Evolutionary conservation across 1,284 basidiomycete species (phyloP).

Genomic region (Fistulina hepatica): DNA sequence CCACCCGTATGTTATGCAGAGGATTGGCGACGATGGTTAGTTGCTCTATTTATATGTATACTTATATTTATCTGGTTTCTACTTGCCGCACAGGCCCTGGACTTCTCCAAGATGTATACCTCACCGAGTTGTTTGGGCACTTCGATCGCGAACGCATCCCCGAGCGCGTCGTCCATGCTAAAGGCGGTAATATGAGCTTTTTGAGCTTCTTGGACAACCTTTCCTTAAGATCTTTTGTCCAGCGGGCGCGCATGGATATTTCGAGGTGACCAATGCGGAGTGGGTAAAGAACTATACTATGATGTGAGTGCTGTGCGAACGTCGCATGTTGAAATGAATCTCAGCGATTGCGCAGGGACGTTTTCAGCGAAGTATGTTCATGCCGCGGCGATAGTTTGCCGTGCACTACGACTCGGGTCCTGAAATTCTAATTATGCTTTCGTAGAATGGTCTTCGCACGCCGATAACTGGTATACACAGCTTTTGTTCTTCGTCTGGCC

Average conservation of each 20-base stretch:
- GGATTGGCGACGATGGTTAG: constrained; percentile 6
- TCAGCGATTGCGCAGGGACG: constrained; percentile 5
- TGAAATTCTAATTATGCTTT: constrained; percentile 27
- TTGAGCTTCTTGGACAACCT: background rate
- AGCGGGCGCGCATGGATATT: constrained; percentile 68
- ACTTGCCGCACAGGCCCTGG: constrained; percentile 1
- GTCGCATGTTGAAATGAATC: background rate
- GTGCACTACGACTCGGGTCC: constrained; percentile 8
- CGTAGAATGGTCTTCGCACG: constrained; percentile 52
- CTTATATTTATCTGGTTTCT: background rate
- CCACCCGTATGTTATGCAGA: constrained; percentile 5
- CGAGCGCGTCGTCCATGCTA: constrained; percentile 43
- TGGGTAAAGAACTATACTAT: constrained; percentile 51
- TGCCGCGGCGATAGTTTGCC: background rate
- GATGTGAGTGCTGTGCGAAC: constrained; percentile 30
- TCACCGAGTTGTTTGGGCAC: constrained; percentile 6
- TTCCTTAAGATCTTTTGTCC: background rate
- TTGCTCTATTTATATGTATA: background rate
- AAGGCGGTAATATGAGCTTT: constrained; percentile 9
- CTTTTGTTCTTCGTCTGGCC: constrained; percentile 11
- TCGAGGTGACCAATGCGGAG: constrained; percentile 62
- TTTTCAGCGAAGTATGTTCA: constrained; percentile 5
- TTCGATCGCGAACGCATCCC: constrained; percentile 74
- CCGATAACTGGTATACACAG: constrained; percentile 26
- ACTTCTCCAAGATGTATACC: constrained; percentile 6